Evolutionary conservation across 768 basidiomycete genomes (phyloP).

Genomic region (Boletales sp.): DNA sequence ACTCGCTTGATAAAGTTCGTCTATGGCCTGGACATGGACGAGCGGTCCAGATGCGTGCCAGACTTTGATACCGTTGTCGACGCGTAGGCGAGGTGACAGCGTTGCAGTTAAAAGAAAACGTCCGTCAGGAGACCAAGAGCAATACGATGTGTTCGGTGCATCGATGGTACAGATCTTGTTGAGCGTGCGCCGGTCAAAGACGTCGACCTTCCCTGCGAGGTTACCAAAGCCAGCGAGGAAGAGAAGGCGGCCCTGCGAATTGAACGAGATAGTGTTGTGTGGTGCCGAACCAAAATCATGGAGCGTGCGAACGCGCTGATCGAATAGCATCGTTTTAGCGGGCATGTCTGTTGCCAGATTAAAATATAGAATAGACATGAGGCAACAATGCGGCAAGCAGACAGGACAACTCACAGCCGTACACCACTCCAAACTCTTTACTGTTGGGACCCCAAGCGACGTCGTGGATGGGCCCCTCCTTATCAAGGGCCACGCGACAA

Average conservation of each 20-base stretch:
- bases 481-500: slow-evolving; percentile 83
- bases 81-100: slow-evolving; percentile 89
- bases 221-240: slow-evolving; percentile 96
- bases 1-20: slow-evolving; percentile 86
- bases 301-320: slow-evolving; percentile 80
- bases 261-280: slow-evolving; percentile 91
- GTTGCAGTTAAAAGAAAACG: slow-evolving; percentile 92
- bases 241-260: slow-evolving; percentile 87
- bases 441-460: slow-evolving; percentile 95
- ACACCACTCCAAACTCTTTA: slow-evolving; percentile 94
- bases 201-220: slow-evolving; percentile 88
- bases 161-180: slow-evolving; percentile 76
- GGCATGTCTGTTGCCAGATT: slow-evolving; percentile 71
- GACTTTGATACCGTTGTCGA: slow-evolving; percentile 96
- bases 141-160: slow-evolving; percentile 90
- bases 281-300: slow-evolving; percentile 91
- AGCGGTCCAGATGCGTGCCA: slow-evolving; percentile 91
- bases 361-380: neutral
- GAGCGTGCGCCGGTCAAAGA: slow-evolving; percentile 86
- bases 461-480: slow-evolving; percentile 97
- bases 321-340: slow-evolving; percentile 88
- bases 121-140: slow-evolving; percentile 95
- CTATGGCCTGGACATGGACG: slow-evolving; percentile 75
- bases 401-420: slow-evolving; percentile 73
- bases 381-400: neutral